Conservation (phyloP, 768 basidiomycete species). For the Suillus sp. region DNA sequence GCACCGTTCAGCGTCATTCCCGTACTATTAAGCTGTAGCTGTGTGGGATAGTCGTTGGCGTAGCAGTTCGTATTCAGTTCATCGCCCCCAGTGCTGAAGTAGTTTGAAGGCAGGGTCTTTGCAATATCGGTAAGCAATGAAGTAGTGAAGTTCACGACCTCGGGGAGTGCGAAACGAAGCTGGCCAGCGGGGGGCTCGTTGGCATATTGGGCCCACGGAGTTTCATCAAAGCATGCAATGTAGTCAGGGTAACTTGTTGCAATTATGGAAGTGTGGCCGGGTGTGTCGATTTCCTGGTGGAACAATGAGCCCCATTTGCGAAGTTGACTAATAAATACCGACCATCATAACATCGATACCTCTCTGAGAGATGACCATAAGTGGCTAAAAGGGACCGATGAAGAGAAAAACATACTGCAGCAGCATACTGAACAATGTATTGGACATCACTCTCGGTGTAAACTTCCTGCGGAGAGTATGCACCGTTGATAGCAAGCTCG, state of each 20-base stretch:
- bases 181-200: slow-evolving; percentile 84
- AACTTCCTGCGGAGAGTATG: slow-evolving; percentile 57
- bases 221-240: slow-evolving; percentile 61
- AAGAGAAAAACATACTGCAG: slow-evolving; percentile 48
- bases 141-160: slow-evolving; percentile 60
- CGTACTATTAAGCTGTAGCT: slow-evolving; percentile 49
- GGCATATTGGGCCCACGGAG: slow-evolving; percentile 64
- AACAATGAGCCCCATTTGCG: neutral
- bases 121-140: slow-evolving; percentile 56
- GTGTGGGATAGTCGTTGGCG: slow-evolving; percentile 58
- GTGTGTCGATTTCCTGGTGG: slow-evolving; percentile 77
- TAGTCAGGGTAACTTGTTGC: slow-evolving; percentile 68
- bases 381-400: neutral
- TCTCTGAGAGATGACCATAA: slow-evolving; percentile 38
- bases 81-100: slow-evolving; percentile 83
- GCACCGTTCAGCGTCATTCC: slow-evolving; percentile 64
- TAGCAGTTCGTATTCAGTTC: slow-evolving; percentile 76
- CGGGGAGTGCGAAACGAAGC: slow-evolving; percentile 66
- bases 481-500: slow-evolving; percentile 61
- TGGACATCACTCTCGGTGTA: slow-evolving; percentile 61
- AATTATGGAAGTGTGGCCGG: slow-evolving; percentile 78
- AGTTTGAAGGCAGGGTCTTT: slow-evolving; percentile 50
- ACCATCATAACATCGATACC: slow-evolving; percentile 74
- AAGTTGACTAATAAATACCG: slow-evolving; percentile 2
- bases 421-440: slow-evolving; percentile 68